Evolutionary conservation across 1,139 yeast species (phyloP).

Genomic region (Pichia sp.): DNA sequence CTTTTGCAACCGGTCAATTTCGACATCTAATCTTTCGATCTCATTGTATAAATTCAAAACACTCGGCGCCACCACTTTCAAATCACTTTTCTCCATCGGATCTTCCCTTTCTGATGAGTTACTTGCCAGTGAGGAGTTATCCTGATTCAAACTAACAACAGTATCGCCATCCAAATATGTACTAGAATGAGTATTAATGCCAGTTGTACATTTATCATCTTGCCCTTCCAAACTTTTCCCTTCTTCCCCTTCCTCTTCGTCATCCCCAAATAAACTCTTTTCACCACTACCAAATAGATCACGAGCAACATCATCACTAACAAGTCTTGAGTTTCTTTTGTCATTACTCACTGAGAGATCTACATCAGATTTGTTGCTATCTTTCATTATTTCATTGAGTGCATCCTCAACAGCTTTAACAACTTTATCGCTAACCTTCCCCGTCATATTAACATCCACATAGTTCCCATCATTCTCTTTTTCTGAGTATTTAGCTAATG

Average conservation of each 20-base stretch:
- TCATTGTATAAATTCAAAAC: constrained; percentile 65
- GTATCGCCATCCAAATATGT: not conserved
- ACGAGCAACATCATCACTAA: constrained; percentile 32
- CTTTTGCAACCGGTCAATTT: constrained; percentile 56
- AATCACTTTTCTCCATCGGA: constrained; percentile 17
- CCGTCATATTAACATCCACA: constrained; percentile 23
- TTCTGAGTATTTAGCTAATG: constrained; percentile 30
- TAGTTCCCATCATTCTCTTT: constrained; percentile 20
- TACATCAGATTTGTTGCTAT: constrained; percentile 8
- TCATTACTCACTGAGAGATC: constrained; percentile 11
- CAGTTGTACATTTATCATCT: constrained; percentile 2
- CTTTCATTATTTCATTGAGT: constrained; percentile 54
- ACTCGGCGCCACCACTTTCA: constrained; percentile 59
- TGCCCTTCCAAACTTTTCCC: constrained; percentile 5
- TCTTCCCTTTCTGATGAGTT: not conserved
- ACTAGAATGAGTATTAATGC: not conserved
- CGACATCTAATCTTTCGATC: constrained; percentile 50
- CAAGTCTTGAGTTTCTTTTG: constrained; percentile 24
- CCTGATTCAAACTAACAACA: not conserved
- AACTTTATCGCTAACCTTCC: constrained; percentile 41
- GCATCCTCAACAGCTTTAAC: constrained; percentile 69
- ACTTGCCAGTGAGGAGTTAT: not conserved
- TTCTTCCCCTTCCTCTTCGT: not conserved
- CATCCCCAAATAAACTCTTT: constrained; percentile 25
- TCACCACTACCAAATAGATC: constrained; percentile 38